Base-by-base conservation (phyloP, 2,329 filamentous ascomycete genomes). In the Sarocladium strictum region DNA sequence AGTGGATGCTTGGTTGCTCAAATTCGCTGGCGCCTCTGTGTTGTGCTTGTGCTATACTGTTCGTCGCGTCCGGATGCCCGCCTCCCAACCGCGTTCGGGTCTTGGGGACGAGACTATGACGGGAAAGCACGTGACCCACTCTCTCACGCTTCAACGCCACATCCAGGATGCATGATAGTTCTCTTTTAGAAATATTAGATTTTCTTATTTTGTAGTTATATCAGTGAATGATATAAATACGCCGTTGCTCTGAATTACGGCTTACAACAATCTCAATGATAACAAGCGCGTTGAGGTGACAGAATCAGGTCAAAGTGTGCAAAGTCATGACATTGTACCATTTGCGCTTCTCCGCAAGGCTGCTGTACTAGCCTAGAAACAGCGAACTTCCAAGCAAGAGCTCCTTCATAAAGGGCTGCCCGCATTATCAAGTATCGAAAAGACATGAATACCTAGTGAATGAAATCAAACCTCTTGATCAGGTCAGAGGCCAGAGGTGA, bases 111-210 rank as follows among this genome's bases (percentile, higher is more conserved):
- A 53, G 38, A 53, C 45, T 21, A 57, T 59, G 58, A 67, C 65
- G 58, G 65, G 65, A 63, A 59, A 65, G 40, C 65, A 67, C 65
- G 65, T 67, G 65, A 64, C 53, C 14, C 17, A 10, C 37, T 27
- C 17, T 27, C 17, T 33, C 37, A 27, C 27, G 38, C 19, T 11
- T 19, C n/a, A 43, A 23, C 17, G 4, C 7, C 12, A 11, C 35
- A n/a, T 11, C 24, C 41, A 45, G 17, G 10, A 21, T 45, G 14
- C 21, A n/a, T 3, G 24, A n/a, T 38, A n/a, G 9, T n/a, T 38
- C 35, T n/a, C 15, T n/a, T n/a, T 38, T 38, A 5, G n/a, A n/a
- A n/a, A 33, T 33, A 33, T 33, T 33, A 9, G 32, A 33, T 15
- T 9, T 33, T 15, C 15, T 33, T 33, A 15, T n/a, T n/a, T n/a